Evolutionary conservation across 2,329 filamentous ascomycete genomes (phyloP), one percentile per base, ranked within the genome.

Genomic region (Aspergillus phoenicis): DNA sequence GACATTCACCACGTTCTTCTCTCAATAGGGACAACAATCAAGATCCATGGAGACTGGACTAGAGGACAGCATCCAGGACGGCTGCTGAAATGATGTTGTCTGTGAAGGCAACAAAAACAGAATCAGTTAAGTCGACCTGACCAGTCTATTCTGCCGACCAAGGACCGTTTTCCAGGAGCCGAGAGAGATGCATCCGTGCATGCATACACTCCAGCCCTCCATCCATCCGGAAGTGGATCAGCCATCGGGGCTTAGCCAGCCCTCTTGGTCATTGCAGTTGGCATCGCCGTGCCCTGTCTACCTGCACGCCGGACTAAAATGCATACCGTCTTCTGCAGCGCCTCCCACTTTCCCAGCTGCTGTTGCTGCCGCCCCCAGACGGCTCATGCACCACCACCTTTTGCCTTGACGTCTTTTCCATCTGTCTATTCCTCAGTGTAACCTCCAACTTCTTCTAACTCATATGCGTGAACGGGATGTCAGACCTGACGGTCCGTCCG

Each of bases 211-310:
- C 43, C 17, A 38, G 13, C 47, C 51, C 33, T 28, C 48, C 20
- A 41, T 52, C 33, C 52, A 64, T 62, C 43, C 33, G 51, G 41
- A 36, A 53, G 66, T 70, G 68, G 70, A 72, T 70, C 69, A 51
- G 64, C 64, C 61, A 63, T 61, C 57, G 72, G 71, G 71, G 72
- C 71, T 73, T 71, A 73, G 71, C 68, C 58, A 60, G 52, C 47
- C 38, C 20, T 55, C 41, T 64, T 57, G 33, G 33, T 36, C 33
- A 36, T 36, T 36, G 33, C 33, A 36, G 13, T 36, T 36, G 58
- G 61, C 62, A 64, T 69, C 26, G 30, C 26, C 41, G 20, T 45
- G 41, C 26, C 51, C 39, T 58, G 33, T 49, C 51, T 33, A 22
- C 53, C 20, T 30, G 20, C 30, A 58, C 45, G 41, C 41, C 22